Conservation (phyloP, 192 early-diverging fungal species). For the Jimgerdemannia flammicorona region DNA sequence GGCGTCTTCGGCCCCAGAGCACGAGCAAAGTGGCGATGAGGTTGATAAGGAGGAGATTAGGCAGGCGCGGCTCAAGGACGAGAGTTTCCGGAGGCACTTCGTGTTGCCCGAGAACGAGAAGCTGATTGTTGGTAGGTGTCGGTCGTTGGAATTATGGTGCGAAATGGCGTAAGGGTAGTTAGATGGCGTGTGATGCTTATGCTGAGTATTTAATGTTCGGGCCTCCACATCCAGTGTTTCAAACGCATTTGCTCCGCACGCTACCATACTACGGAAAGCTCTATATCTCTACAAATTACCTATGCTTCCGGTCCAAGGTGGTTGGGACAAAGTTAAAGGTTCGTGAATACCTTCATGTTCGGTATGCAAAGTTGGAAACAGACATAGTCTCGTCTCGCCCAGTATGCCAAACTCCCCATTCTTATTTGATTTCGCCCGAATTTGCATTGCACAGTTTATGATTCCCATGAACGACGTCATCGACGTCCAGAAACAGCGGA, state of each 20-base stretch:
- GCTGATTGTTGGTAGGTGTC: conserved; percentile 38
- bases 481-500: conserved; percentile 37
- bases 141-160: background rate
- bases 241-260: conserved; percentile 27
- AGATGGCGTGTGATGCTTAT: background rate
- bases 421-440: background rate
- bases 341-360: background rate
- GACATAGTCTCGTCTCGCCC: too few species aligned
- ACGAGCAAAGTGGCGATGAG: background rate
- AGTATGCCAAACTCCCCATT: background rate
- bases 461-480: conserved; percentile 52
- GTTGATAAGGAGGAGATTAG: conserved; percentile 4
- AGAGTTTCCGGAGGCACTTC: conserved; percentile 48
- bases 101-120: conserved; percentile 51
- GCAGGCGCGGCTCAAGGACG: conserved; percentile 21
- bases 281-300: conserved; percentile 56
- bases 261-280: conserved; percentile 57
- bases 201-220: background rate
- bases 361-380: too few species aligned
- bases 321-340: conserved; percentile 48
- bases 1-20: conserved; percentile 7
- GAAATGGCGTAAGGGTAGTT: background rate
- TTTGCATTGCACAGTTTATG: conserved; percentile 25
- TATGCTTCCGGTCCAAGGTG: conserved; percentile 58
- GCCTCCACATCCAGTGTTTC: background rate